A percentile compares a stretch with the other conserved stretches of the same genome.
Conservation (phyloP, 106 monocot species). For the Phalaenopsis equestris region DNA sequence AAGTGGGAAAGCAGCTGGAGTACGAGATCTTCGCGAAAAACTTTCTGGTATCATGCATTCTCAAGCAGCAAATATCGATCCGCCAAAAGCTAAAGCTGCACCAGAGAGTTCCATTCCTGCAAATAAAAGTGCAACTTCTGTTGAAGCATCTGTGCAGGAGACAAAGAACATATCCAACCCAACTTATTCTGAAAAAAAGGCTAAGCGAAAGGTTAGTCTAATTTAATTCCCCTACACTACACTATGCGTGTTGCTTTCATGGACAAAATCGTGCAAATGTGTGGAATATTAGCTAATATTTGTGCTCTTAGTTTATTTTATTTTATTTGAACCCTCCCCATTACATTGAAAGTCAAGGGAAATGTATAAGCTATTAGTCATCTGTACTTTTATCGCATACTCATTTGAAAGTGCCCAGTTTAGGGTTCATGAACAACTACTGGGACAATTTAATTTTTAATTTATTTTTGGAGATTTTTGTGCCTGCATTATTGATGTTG, state of each 20-base stretch:
- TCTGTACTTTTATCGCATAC: background rate
- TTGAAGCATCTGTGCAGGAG: conserved; percentile 5
- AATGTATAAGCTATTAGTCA: background rate
- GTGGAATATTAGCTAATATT: background rate
- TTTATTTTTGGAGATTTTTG: background rate
- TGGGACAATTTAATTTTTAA: background rate
- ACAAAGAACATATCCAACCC: conserved; percentile 3
- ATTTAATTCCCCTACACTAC: background rate
- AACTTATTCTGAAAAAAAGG: conserved; percentile 6
- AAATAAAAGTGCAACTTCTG: conserved; percentile 1
- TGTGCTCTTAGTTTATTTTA: background rate
- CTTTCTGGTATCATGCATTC: conserved; percentile 53
- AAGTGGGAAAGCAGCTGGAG: conserved; percentile 33
- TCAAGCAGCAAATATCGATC: conserved; percentile 21
- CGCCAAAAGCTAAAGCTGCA: conserved; percentile 27
- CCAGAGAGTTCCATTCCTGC: conserved; percentile 7
- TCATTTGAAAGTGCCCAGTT: background rate
- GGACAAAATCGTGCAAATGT: background rate
- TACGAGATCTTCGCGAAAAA: conserved; percentile 68
- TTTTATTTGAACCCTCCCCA: background rate
- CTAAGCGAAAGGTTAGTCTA: conserved; percentile 7
- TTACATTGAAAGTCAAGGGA: background rate
- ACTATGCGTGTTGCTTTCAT: background rate
- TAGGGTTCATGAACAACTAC: background rate
- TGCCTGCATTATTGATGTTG: background rate